phyloP scores from a whole-genome alignment of 2,329 filamentous ascomycete genomes.

The Apiospora koreana region DNA sequence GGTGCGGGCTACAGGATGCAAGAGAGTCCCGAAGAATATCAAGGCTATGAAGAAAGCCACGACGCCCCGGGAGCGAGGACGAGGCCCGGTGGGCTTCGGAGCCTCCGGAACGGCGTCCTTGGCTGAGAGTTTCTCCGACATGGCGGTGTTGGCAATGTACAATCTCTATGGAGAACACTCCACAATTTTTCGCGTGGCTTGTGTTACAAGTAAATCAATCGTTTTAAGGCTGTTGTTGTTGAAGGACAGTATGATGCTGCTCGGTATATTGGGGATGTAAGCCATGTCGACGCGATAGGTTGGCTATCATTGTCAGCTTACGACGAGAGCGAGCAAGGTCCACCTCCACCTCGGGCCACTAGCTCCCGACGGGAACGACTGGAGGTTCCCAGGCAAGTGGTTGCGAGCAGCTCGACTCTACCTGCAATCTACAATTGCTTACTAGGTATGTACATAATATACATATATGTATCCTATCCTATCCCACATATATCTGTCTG shows the following conservation, averaged over 20 bases:
- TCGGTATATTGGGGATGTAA: not conserved
- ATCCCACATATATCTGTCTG: not conserved
- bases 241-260: not conserved
- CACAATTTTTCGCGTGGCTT: no score
- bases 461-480: no score
- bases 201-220: not conserved
- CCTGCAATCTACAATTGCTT: not conserved
- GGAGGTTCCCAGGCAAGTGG: not conserved
- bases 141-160: not conserved
- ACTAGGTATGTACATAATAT: no score
- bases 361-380: no score
- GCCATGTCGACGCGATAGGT: not conserved
- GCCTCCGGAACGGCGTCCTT: not conserved
- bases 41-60: conserved; percentile 22
- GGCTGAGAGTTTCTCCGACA: conserved; percentile 13
- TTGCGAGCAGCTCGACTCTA: not conserved
- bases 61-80: conserved; percentile 19
- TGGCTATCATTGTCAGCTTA: not conserved
- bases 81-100: conserved; percentile 13
- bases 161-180: not conserved
- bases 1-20: conserved; percentile 26
- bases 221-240: not conserved
- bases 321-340: not conserved
- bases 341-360: not conserved
- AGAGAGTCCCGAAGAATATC: conserved; percentile 25